Evolutionary conservation across 352 stramenopile genomes (phyloP).

Genomic region (Phytophthora pluvialis): DNA sequence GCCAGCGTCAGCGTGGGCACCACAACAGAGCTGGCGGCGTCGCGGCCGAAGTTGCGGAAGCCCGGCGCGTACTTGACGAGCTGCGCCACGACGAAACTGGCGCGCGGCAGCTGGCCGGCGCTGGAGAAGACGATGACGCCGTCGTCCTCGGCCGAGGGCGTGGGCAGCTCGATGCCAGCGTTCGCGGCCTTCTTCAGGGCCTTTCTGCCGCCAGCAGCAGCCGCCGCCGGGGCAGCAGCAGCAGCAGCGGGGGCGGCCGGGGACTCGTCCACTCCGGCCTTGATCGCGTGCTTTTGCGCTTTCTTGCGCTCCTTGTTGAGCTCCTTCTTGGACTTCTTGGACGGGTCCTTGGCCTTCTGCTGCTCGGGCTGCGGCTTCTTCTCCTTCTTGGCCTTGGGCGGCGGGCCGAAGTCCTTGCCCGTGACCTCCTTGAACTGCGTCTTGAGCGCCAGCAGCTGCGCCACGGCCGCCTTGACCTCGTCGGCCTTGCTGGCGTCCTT

Average conservation of each 20-base stretch:
- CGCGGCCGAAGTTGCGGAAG: slow-evolving; percentile 54
- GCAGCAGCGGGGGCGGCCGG: slow-evolving; percentile 16
- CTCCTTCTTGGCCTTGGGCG: slow-evolving; percentile 68
- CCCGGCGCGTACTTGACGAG: slow-evolving; percentile 56
- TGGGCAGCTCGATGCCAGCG: slow-evolving; percentile 51
- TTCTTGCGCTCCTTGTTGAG: slow-evolving; percentile 92
- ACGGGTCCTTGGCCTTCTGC: slow-evolving; percentile 44
- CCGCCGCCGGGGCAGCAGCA: slow-evolving; percentile 11
- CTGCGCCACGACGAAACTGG: slow-evolving; percentile 69
- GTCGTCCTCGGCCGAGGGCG: slow-evolving; percentile 52
- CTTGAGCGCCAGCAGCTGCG: slow-evolving; percentile 75
- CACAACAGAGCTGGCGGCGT: slow-evolving; percentile 53
- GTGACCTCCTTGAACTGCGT: slow-evolving; percentile 77
- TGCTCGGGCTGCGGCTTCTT: slow-evolving; percentile 49
- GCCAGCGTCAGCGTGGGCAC: slow-evolving; percentile 69
- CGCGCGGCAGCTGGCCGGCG: slow-evolving; percentile 58
- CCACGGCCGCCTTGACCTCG: slow-evolving; percentile 57
- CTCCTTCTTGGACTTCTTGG: slow-evolving; percentile 89
- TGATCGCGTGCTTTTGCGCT: slow-evolving; percentile 75
- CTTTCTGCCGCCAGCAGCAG: slow-evolving; percentile 26
- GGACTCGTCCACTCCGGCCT: slow-evolving; percentile 45
- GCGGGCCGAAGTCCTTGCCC: slow-evolving; percentile 73
- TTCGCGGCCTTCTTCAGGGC: slow-evolving; percentile 37
- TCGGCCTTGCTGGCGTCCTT: slow-evolving; percentile 62
- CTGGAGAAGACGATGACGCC: slow-evolving; percentile 71